Base-by-base conservation (phyloP, 768 basidiomycete genomes). In the Glaciozyma martinii region DNA sequence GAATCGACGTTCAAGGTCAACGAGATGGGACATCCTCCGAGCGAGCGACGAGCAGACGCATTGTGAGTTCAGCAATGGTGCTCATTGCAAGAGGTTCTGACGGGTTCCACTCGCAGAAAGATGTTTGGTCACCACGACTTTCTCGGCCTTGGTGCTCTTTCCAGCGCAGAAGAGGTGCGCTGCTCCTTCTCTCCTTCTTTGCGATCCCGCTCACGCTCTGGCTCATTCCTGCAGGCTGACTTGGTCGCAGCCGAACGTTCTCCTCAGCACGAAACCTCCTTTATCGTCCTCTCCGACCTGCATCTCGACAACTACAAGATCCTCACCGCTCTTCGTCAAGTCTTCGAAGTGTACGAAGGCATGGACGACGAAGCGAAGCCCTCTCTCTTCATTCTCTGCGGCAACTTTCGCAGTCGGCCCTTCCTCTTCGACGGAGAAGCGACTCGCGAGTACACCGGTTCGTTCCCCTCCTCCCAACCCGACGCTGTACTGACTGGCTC, bases 81-180 rank as follows among this genome's bases (percentile, higher is more conserved):
- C 2, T 37, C 30, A 30, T 3, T 9, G 42, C 25, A 56, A 5
- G n/a, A 5, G 19, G 16, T 65, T n/a, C 15, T 59, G 60, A 55
- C 21, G 3, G 21, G 5, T 0, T 27, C 23, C 19, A 49, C 44
- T 56, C 50, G 15, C 74, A 93, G 91, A 69, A 90, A 88, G 47
- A 86, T 98, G 70, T 95, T 89, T 74, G 95, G 93, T 0, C 95
- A 98, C 74, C 86, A 97, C 37, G 95, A 99, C 76, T 95, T 98
- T 74, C 82, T 98, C 16, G 95, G 95, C n/a, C 85, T 88, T 72
- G 95, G 95, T 3, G 85, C 89, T 5, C 88, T 92, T 2, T 90
- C 93, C 3, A 77, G 91, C 27, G 78, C 88, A 8, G 93, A 98
- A 79, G 95, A 98, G 76, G 94, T 93, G 72, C 60, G 85, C 76